A percentile compares a stretch with the other conserved stretches of the same genome.
These are phyloP conservation scores for Saturnispora mendoncae DNA, from an alignment of 805 yeast species.

Conservation along the genomic window DNA sequence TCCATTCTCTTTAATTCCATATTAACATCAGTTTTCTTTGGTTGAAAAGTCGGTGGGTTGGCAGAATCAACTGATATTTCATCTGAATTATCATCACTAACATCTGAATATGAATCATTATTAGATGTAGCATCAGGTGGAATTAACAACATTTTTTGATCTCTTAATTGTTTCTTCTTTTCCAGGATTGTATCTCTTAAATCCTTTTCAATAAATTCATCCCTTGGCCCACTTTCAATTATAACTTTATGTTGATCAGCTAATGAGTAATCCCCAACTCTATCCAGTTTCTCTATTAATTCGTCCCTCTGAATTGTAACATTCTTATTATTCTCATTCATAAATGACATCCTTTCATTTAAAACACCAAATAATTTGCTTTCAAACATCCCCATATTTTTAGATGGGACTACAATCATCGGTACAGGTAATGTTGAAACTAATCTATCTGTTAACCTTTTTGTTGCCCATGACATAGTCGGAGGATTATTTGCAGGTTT, in stretches of 20 bases:
- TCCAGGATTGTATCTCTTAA: constrained; percentile 8
- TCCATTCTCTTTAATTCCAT: constrained; percentile 21
- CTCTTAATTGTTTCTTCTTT: constrained; percentile 7
- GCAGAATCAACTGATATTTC: constrained; percentile 18
- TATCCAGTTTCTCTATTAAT: constrained; percentile 18
- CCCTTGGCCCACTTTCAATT: constrained; percentile 12
- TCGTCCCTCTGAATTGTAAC: constrained; percentile 12
- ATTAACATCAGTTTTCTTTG: constrained; percentile 6
- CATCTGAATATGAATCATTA: no score
- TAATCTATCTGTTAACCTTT: constrained; percentile 54
- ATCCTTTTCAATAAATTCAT: constrained; percentile 11
- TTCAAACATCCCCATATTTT: constrained; percentile 49
- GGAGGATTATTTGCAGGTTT: constrained; percentile 44
- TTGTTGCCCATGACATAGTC: constrained; percentile 49
- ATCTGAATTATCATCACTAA: constrained; percentile 9
- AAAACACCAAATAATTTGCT: constrained; percentile 30
- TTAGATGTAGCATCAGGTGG: no score
- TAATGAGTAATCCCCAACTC: constrained; percentile 21
- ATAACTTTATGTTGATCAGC: constrained; percentile 21
- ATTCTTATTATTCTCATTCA: constrained; percentile 11
- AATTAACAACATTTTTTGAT: constrained; percentile 9
- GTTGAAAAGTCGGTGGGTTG: constrained; percentile 13
- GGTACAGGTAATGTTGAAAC: constrained; percentile 60
- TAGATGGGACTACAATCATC: constrained; percentile 56
- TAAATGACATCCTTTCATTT: constrained; percentile 18